Conservation (phyloP, 805 yeast genomes). For the Naumovozyma baii region DNA sequence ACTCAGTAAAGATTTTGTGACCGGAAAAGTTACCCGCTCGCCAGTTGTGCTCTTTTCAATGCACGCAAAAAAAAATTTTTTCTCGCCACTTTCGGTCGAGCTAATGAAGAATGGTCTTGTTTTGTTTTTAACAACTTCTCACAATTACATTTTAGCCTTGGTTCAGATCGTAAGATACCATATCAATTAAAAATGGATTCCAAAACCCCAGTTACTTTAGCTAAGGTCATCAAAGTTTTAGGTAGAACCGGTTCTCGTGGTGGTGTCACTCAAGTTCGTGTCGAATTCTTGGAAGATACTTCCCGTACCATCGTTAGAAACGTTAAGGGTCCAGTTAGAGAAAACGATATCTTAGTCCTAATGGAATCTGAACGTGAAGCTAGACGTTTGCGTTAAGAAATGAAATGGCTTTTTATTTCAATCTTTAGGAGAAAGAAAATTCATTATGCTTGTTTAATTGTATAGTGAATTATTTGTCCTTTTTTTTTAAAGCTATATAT, state of each 20-base stretch:
- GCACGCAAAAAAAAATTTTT: not conserved
- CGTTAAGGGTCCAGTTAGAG: constrained; percentile 97
- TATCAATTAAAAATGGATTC: constrained; percentile 27
- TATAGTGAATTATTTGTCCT: no score
- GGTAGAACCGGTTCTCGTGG: constrained; percentile 99
- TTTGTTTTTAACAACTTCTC: not conserved
- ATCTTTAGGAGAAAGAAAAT: not conserved
- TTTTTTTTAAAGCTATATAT: not conserved
- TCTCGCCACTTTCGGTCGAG: not conserved
- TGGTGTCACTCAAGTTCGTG: constrained; percentile 98
- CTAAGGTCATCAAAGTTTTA: constrained; percentile 98
- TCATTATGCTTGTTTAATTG: not conserved
- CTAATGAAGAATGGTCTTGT: not conserved
- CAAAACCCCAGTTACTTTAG: constrained; percentile 94
- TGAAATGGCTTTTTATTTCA: not conserved
- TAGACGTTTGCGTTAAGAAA: constrained; percentile 69
- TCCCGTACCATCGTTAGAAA: constrained; percentile 94
- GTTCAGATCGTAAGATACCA: not conserved
- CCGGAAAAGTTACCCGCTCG: not conserved
- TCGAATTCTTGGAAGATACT: constrained; percentile 90
- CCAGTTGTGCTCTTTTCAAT: not conserved
- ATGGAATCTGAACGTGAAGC: constrained; percentile 99
- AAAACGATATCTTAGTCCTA: constrained; percentile 95
- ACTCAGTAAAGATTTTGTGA: not conserved
- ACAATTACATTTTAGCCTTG: not conserved